Evolutionary conservation across 2,329 filamentous ascomycete species (phyloP).

Genomic region (Sordariomycetes sp.): DNA sequence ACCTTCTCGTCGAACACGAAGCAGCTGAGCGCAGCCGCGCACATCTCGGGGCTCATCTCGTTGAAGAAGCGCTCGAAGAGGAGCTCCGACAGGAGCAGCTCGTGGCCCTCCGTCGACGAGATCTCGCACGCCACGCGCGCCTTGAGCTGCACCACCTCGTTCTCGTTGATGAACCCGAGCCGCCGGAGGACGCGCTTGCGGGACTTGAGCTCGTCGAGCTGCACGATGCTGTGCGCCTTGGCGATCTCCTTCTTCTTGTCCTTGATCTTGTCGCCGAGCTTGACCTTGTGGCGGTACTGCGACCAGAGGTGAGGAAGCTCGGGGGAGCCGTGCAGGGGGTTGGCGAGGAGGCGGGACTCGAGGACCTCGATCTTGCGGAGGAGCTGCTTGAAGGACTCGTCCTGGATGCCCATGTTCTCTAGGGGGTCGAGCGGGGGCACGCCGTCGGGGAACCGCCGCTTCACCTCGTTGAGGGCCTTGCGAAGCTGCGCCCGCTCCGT

Average conservation of each 20-base stretch:
- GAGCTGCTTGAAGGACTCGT: conserved; percentile 88
- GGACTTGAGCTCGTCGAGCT: conserved; percentile 92
- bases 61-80: conserved; percentile 98
- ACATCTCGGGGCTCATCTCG: conserved; percentile 78
- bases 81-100: conserved; percentile 83
- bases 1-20: conserved; percentile 98
- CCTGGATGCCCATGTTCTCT: conserved; percentile 90
- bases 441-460: conserved; percentile 84
- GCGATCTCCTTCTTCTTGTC: conserved; percentile 77
- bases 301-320: conserved; percentile 76
- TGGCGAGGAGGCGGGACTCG: conserved; percentile 78
- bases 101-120: conserved; percentile 80
- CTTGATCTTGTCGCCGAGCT: conserved; percentile 70
- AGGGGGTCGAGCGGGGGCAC: conserved; percentile 83
- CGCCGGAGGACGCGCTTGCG: conserved; percentile 91
- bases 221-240: conserved; percentile 76
- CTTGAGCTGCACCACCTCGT: conserved; percentile 92
- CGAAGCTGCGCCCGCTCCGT: conserved; percentile 21
- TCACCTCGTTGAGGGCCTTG: conserved; percentile 66
- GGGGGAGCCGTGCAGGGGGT: conserved; percentile 85
- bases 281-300: conserved; percentile 74
- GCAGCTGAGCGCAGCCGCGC: conserved; percentile 76
- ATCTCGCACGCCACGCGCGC: conserved; percentile 97
- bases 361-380: conserved; percentile 94
- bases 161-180: conserved; percentile 90